These are phyloP conservation scores for Gelatoporia subvermispora DNA, from an alignment of 768 basidiomycete species.

Conservation along the genomic window DNA sequence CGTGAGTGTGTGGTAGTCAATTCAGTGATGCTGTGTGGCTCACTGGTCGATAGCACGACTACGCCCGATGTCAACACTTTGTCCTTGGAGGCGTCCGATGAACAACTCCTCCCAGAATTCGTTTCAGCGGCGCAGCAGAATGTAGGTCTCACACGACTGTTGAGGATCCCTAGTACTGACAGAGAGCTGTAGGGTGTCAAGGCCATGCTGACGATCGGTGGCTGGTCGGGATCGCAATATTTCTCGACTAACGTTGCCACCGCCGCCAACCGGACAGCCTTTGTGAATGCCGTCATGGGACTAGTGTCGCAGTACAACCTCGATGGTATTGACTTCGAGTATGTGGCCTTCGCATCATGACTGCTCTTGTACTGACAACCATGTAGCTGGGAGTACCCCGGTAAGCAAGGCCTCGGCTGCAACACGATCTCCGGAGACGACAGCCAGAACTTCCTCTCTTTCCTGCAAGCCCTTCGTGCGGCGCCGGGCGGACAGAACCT, in stretches of 20 bases:
- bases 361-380: not conserved
- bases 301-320: conserved; percentile 47
- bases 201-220: conserved; percentile 60
- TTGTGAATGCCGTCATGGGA: conserved; percentile 52
- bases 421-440: conserved; percentile 58
- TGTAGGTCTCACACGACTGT: conserved; percentile 18
- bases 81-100: conserved; percentile 38
- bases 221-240: conserved; percentile 61
- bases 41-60: conserved; percentile 23
- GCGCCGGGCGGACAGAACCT: conserved; percentile 47
- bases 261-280: conserved; percentile 51
- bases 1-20: conserved; percentile 28
- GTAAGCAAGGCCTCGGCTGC: conserved; percentile 58
- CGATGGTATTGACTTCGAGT: conserved; percentile 50
- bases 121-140: conserved; percentile 40
- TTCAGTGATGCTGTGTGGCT: not conserved
- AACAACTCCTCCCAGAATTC: conserved; percentile 48
- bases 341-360: conserved; percentile 1
- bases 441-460: conserved; percentile 69
- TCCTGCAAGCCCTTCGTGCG: conserved; percentile 64
- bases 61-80: conserved; percentile 29
- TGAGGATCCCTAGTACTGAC: not conserved
- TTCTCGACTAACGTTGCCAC: conserved; percentile 61
- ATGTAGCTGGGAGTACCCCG: conserved; percentile 84
- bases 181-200: conserved; percentile 35